A percentile compares a stretch with the other conserved stretches of the same genome.
These are phyloP conservation scores for Hanseniaspora lachancei DNA, from an alignment of 805 yeast species.

Conservation along the genomic window DNA sequence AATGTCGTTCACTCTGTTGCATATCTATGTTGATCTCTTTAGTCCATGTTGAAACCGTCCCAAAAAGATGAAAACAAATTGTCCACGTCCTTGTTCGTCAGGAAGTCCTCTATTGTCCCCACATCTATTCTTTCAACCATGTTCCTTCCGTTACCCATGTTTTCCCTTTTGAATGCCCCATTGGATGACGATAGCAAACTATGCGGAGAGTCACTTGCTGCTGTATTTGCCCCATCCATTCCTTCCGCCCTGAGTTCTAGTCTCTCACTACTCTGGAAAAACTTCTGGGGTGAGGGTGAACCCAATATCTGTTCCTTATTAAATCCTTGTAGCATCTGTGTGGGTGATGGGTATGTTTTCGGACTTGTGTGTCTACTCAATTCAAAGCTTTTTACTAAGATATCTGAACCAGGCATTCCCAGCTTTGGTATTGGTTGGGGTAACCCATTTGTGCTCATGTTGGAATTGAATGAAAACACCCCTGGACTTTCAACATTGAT, in stretches of 20 bases:
- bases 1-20: too few species aligned
- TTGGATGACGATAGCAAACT: not conserved
- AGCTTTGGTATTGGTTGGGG: not conserved
- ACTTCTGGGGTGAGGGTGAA: not conserved
- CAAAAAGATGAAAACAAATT: constrained; percentile 7
- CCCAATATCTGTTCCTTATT: not conserved
- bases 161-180: not conserved
- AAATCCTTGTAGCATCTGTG: not conserved
- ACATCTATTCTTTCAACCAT: constrained; percentile 12
- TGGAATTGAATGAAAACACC: not conserved
- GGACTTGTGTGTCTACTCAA: not conserved
- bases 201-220: not conserved
- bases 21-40: not conserved
- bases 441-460: not conserved
- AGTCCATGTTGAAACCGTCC: constrained; percentile 9
- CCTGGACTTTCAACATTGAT: not conserved
- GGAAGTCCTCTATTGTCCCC: constrained; percentile 12
- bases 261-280: constrained; percentile 8
- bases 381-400: not conserved
- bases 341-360: not conserved
- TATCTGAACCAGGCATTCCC: not conserved
- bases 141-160: not conserved
- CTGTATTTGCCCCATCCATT: not conserved
- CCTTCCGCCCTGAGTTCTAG: not conserved
- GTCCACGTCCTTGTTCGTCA: constrained; percentile 4